A percentile compares a stretch with the other conserved stretches of the same genome.
Evolutionary conservation across 495 filamentous ascomycete genomes (phyloP).

Genomic region (Talaromyces ruber): DNA sequence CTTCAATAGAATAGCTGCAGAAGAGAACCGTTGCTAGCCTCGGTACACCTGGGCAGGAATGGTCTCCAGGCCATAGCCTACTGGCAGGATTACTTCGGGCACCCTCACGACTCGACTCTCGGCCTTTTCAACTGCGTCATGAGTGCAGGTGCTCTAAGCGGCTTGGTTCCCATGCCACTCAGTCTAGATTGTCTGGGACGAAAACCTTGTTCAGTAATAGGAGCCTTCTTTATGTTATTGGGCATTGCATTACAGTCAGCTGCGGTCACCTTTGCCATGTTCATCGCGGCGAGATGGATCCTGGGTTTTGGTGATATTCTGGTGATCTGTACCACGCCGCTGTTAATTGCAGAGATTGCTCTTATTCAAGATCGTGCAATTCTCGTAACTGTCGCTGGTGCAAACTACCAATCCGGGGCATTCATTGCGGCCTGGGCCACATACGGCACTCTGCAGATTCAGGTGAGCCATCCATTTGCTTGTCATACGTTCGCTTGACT

Average conservation of each 20-base stretch:
- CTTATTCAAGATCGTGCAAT: slow-evolving; percentile 11
- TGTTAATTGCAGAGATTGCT: slow-evolving; percentile 14
- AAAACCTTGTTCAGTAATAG: slow-evolving; percentile 10
- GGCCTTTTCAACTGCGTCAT: slow-evolving; percentile 19
- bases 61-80: slow-evolving; percentile 38
- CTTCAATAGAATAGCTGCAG: not conserved
- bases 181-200: slow-evolving; percentile 14
- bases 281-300: slow-evolving; percentile 13
- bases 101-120: slow-evolving; percentile 20
- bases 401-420: slow-evolving; percentile 7
- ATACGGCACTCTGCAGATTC: slow-evolving; percentile 15
- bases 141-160: slow-evolving; percentile 15
- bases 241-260: slow-evolving; percentile 1
- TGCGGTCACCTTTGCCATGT: slow-evolving; percentile 13
- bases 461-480: slow-evolving; percentile 4
- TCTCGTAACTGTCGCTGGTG: not conserved
- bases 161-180: slow-evolving; percentile 12
- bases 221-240: slow-evolving; percentile 16
- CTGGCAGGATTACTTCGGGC: slow-evolving; percentile 35
- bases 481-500: not conserved
- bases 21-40: not conserved
- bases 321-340: slow-evolving; percentile 12
- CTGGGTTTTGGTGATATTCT: slow-evolving; percentile 14
- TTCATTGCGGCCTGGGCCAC: slow-evolving; percentile 15
- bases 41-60: slow-evolving; percentile 21